Evolutionary conservation across 2,329 filamentous ascomycete species (phyloP).

Genomic region (Ceratocystiopsis minuta): DNA sequence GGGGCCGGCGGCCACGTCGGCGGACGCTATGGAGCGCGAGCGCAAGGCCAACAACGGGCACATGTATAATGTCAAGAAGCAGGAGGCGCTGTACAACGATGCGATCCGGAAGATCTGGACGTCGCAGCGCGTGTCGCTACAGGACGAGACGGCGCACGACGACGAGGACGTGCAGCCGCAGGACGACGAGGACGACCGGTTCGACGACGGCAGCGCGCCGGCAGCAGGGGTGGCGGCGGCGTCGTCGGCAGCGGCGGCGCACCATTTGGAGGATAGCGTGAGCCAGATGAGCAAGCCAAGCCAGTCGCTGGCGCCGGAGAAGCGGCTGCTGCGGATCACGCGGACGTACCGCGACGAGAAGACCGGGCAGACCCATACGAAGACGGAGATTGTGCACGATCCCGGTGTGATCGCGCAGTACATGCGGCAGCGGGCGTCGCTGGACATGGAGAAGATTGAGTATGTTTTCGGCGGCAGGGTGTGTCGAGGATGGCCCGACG

Average conservation of each 20-base stretch:
- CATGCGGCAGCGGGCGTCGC: conserved; percentile 56
- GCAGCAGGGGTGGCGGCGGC: background rate
- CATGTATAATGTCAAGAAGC: conserved; percentile 91
- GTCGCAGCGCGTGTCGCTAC: conserved; percentile 62
- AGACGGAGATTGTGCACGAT: conserved; percentile 54
- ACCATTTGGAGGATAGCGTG: conserved; percentile 52
- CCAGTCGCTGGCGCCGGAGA: conserved; percentile 45
- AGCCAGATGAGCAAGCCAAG: conserved; percentile 57
- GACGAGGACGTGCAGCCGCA: conserved; percentile 40
- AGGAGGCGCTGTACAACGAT: conserved; percentile 81
- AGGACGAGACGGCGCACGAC: conserved; percentile 50
- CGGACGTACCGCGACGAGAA: conserved; percentile 37
- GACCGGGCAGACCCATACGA: conserved; percentile 43
- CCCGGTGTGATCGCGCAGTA: conserved; percentile 81
- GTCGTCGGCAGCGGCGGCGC: background rate
- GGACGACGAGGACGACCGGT: conserved; percentile 46
- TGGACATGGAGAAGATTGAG: conserved; percentile 52
- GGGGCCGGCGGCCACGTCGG: conserved; percentile 46
- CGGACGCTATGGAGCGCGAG: conserved; percentile 74
- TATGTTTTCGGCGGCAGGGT: conserved; percentile 22
- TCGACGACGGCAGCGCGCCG: conserved; percentile 55
- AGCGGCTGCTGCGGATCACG: conserved; percentile 55
- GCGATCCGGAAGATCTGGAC: conserved; percentile 89
- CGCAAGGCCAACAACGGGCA: conserved; percentile 83
- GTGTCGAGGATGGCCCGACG: background rate